Conservation (phyloP, 192 early-diverging fungal species). For the Rhizophagus prolifer region DNA sequence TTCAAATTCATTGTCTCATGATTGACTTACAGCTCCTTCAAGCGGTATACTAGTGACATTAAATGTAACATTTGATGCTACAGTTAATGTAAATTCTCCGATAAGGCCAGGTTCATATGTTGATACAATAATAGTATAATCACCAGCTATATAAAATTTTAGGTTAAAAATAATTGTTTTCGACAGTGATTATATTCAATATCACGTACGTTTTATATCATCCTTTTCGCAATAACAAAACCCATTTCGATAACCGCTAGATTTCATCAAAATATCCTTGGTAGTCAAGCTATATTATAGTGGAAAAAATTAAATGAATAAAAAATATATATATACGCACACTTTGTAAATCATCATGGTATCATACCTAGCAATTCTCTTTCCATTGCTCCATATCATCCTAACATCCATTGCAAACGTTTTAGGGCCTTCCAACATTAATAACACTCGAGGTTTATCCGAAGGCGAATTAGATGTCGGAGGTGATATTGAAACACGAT, state of each 20-base stretch:
- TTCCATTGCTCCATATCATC: constrained; percentile 66
- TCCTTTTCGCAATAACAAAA: constrained; percentile 73
- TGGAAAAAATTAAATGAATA: constrained; percentile 17
- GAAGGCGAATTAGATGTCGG: constrained; percentile 28
- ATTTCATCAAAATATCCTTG: constrained; percentile 66
- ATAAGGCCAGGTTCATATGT: constrained; percentile 72
- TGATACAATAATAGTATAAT: constrained; percentile 77
- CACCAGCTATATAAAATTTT: constrained; percentile 50
- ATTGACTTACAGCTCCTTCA: constrained; percentile 67
- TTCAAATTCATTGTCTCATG: neutral
- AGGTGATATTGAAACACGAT: constrained; percentile 56
- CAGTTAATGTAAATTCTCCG: constrained; percentile 67
- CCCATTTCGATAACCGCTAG: constrained; percentile 73
- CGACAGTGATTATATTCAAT: neutral
- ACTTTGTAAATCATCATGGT: no score
- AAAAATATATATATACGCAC: neutral
- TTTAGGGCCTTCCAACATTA: constrained; percentile 71
- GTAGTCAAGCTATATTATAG: constrained; percentile 40
- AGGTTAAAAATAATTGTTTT: neutral
- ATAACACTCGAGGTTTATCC: constrained; percentile 31
- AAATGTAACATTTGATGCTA: constrained; percentile 56
- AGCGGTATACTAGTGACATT: constrained; percentile 57
- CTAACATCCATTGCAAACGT: constrained; percentile 65
- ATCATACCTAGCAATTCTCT: constrained; percentile 61
- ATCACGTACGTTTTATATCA: constrained; percentile 52